Percentiles rank a stretch among this genome's conserved stretches.
Evolutionary conservation across 116 monocot species (phyloP).

Genomic region (Papilionanthe hybrid): DNA sequence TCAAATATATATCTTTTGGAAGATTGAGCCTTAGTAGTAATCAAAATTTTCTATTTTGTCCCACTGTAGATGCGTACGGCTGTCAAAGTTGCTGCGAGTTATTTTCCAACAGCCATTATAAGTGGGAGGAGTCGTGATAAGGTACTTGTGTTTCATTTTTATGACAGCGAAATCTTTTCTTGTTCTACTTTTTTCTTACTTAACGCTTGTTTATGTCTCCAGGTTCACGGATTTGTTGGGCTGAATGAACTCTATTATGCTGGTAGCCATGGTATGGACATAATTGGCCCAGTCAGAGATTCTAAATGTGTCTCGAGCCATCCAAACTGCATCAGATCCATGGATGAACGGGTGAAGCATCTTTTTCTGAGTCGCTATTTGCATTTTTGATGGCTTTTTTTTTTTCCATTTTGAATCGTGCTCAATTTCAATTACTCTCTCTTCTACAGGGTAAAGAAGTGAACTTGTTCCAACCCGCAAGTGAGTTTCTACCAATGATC

Average conservation of each 20-base stretch:
- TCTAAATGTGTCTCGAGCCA: slow-evolving; percentile 23
- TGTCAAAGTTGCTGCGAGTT: slow-evolving; percentile 58
- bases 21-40: neutral
- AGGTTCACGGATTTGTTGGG: slow-evolving; percentile 88
- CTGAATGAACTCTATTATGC: slow-evolving; percentile 86
- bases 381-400: no score
- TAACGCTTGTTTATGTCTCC: neutral
- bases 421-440: neutral
- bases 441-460: slow-evolving; percentile 30
- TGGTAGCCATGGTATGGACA: slow-evolving; percentile 99
- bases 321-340: slow-evolving; percentile 55
- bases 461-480: slow-evolving; percentile 54
- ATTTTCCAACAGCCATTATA: slow-evolving; percentile 89
- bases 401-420: no score
- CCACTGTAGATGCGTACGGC: slow-evolving; percentile 67
- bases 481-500: slow-evolving; percentile 54
- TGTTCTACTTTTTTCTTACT: neutral
- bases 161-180: neutral
- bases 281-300: slow-evolving; percentile 65
- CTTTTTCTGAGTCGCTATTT: neutral
- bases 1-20: neutral
- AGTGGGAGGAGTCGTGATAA: slow-evolving; percentile 95
- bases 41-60: neutral
- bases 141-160: slow-evolving; percentile 29
- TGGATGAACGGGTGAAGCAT: slow-evolving; percentile 56